These are phyloP conservation scores for Globisporangium paroecandrum DNA, from an alignment of 352 stramenopile genomes.

Conservation along the genomic window DNA sequence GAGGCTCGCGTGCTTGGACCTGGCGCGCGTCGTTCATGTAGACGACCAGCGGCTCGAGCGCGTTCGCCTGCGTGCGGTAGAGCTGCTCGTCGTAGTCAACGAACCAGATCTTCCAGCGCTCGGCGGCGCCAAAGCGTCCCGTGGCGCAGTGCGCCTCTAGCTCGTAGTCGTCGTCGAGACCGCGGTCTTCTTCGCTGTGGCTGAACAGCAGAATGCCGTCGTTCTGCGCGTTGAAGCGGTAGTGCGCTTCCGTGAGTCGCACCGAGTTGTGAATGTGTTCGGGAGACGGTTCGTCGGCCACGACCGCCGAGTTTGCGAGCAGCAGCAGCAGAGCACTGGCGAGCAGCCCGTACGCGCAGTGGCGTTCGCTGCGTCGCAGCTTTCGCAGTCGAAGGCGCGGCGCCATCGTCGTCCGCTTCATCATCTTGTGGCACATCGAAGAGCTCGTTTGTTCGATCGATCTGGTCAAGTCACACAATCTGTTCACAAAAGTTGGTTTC, in stretches of 20 bases:
- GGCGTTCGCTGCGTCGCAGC: no score
- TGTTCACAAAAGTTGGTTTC: no score
- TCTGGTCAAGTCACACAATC: neutral
- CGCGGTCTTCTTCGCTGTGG: neutral
- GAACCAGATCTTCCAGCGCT: conserved; percentile 14
- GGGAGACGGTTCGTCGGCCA: neutral
- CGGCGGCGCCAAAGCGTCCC: conserved; percentile 8
- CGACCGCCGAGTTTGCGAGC: neutral
- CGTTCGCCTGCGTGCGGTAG: conserved; percentile 4
- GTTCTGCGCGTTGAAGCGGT: conserved; percentile 13
- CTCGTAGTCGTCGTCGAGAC: neutral
- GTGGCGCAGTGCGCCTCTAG: conserved; percentile 1
- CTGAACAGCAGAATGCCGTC: neutral
- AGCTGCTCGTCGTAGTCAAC: conserved; percentile 3
- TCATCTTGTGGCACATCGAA: neutral
- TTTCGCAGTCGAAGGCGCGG: neutral
- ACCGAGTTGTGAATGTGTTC: conserved; percentile 6
- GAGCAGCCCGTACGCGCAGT: neutral
- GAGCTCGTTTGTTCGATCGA: neutral
- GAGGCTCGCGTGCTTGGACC: neutral
- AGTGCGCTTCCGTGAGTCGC: conserved; percentile 10
- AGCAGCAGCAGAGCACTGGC: neutral
- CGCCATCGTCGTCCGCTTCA: neutral
- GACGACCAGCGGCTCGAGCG: neutral
- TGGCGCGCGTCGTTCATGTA: conserved; percentile 11